These are phyloP conservation scores for Limnanthes douglasii DNA, from an alignment of 345 rosid genomes.

Conservation along the genomic window DNA sequence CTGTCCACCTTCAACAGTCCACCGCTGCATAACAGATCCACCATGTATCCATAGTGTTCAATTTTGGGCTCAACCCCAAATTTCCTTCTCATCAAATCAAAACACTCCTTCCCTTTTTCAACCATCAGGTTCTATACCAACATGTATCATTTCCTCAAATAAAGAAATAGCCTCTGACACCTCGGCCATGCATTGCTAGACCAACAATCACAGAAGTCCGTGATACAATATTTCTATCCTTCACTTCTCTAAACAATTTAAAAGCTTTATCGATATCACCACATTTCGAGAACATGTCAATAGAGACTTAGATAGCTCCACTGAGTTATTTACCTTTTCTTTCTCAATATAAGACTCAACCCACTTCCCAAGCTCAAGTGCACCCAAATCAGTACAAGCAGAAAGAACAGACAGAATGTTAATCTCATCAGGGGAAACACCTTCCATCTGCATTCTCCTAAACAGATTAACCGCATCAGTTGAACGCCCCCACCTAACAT, in stretches of 20 bases:
- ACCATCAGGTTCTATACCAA: slow-evolving; percentile 32
- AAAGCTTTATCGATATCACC: slow-evolving; percentile 41
- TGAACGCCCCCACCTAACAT: slow-evolving; percentile 20
- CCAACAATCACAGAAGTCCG: slow-evolving; percentile 51
- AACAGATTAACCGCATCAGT: slow-evolving; percentile 28
- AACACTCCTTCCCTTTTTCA: slow-evolving; percentile 26
- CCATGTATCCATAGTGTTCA: slow-evolving; percentile 37
- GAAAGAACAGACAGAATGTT: slow-evolving; percentile 37
- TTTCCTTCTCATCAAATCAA: slow-evolving; percentile 23
- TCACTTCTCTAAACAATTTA: slow-evolving; percentile 29
- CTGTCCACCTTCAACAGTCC: slow-evolving; percentile 33
- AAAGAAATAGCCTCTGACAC: slow-evolving; percentile 30
- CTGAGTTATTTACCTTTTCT: slow-evolving; percentile 12
- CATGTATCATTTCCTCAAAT: slow-evolving; percentile 30
- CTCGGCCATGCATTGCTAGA: slow-evolving; percentile 45
- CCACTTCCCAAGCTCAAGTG: slow-evolving; percentile 45
- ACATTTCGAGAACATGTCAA: slow-evolving; percentile 44
- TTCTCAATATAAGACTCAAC: slow-evolving; percentile 29
- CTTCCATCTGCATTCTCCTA: slow-evolving; percentile 28
- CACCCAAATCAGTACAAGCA: slow-evolving; percentile 40
- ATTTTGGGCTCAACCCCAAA: slow-evolving; percentile 26
- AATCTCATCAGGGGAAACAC: slow-evolving; percentile 37
- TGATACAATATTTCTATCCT: slow-evolving; percentile 24
- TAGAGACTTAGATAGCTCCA: slow-evolving; percentile 29
- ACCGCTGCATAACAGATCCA: slow-evolving; percentile 38